Conservation (phyloP, 2,329 filamentous ascomycete genomes). For the Gremmenia infestans region DNA sequence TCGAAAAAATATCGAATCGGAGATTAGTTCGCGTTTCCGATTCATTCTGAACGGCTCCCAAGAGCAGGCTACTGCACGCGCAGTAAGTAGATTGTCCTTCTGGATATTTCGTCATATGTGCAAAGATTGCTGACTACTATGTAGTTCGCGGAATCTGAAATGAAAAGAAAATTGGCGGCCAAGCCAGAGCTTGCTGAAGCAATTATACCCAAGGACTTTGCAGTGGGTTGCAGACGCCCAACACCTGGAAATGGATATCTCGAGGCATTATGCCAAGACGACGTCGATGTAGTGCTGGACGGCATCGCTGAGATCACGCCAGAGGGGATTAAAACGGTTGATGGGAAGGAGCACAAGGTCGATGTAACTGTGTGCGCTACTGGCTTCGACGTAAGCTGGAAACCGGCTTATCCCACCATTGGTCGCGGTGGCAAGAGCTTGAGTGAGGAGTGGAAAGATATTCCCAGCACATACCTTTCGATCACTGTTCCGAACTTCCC, state of each 20-base stretch:
- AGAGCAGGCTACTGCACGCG: slow-evolving; percentile 10
- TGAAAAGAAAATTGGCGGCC: slow-evolving; percentile 19
- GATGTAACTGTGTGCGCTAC: no score
- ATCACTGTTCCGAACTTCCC: slow-evolving; percentile 19
- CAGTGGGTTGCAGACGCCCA: slow-evolving; percentile 72
- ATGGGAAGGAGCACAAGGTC: slow-evolving; percentile 1
- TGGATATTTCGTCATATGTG: no score
- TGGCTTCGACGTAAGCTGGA: no score
- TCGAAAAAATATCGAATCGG: slow-evolving; percentile 15
- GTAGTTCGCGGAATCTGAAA: slow-evolving; percentile 6
- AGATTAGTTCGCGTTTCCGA: slow-evolving; percentile 13
- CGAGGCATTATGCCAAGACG: slow-evolving; percentile 36
- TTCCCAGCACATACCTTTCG: slow-evolving; percentile 17
- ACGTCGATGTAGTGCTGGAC: slow-evolving; percentile 20
- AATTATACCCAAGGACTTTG: slow-evolving; percentile 68
- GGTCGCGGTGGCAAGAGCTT: slow-evolving; percentile 10
- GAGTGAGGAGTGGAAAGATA: slow-evolving; percentile 15
- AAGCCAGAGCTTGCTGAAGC: slow-evolving; percentile 10
- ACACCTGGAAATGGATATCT: slow-evolving; percentile 32
- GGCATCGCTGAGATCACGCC: slow-evolving; percentile 29
- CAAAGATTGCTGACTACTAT: no score
- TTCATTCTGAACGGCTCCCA: slow-evolving; percentile 13
- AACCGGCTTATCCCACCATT: slow-evolving; percentile 6
- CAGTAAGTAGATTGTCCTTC: neutral
- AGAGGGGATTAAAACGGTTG: slow-evolving; percentile 29